These are phyloP conservation scores for Saturnispora bothae DNA, from an alignment of 805 yeast genomes.

Conservation along the genomic window DNA sequence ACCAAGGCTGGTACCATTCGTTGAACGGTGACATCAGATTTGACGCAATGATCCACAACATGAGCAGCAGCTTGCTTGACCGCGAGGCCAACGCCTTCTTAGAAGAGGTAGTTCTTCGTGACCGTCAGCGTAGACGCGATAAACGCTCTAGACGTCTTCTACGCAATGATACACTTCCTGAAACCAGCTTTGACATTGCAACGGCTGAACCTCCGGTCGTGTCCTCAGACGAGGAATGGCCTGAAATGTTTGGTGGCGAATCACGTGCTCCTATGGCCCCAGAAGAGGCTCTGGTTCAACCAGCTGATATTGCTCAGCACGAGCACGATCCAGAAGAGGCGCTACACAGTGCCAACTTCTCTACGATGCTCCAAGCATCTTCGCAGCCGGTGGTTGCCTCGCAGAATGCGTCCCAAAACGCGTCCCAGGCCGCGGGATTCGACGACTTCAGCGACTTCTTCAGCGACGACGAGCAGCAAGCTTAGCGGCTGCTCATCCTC, in stretches of 20 bases:
- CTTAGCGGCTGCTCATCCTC: too few species aligned
- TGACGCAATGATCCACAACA: constrained; percentile 50
- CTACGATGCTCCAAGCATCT: constrained; percentile 11
- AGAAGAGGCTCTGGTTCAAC: not conserved
- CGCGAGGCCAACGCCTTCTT: constrained; percentile 27
- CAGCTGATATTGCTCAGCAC: not conserved
- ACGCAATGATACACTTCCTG: too few species aligned
- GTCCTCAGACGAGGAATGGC: constrained; percentile 10
- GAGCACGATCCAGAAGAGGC: not conserved
- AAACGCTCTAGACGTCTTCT: too few species aligned
- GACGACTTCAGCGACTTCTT: constrained; percentile 1
- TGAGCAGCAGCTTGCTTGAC: constrained; percentile 38
- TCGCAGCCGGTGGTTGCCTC: constrained; percentile 4
- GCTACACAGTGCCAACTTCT: constrained; percentile 8
- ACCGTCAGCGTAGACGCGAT: constrained; percentile 3
- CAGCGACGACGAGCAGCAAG: constrained; percentile 6
- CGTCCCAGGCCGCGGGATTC: not conserved
- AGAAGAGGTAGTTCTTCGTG: constrained; percentile 1
- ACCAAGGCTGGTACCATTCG: constrained; percentile 68
- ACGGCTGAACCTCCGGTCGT: constrained; percentile 1
- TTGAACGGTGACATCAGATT: constrained; percentile 75
- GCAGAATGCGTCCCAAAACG: not conserved
- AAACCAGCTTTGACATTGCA: not conserved
- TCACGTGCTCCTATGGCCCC: too few species aligned
- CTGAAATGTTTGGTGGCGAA: constrained; percentile 13